Base-by-base conservation (phyloP, 106 monocot genomes). In the Hemerocallis citrina region DNA sequence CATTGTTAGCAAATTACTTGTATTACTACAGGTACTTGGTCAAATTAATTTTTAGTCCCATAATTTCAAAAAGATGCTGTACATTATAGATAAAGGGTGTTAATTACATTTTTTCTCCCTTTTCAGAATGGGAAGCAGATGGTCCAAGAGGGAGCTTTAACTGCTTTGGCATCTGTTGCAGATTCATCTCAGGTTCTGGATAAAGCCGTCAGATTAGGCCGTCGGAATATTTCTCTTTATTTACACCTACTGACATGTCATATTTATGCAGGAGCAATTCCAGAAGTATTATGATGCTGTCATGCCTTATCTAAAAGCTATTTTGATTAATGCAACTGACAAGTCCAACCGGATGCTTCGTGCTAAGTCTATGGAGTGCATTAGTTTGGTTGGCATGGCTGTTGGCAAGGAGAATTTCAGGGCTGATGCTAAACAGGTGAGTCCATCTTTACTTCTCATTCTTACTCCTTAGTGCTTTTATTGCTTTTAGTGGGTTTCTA, bases 331-430 rank as follows among this genome's bases (percentile, higher is more conserved):
- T 81, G 96, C 96, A 54, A 90, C 96, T 72, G 86, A 87, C 64
- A 96, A 87, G 62, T 77, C 96, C 25, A 90, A 90, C 55, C 72
- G 96, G 40, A 96, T 87, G 96, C 81, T 96, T 42, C 83, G 96
- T 81, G 96, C 96, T 9, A 96, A 96, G 67, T 78, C 90, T 23
- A 90, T 96, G 86, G 96, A 96, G 61, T 90, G 96, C 67, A 96
- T 96, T 44, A 96, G 96, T 77, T 73, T 96, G 56, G 86, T 96
- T 49, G 96, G 96, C 31, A 90, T 96, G 83, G 90, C 95, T 66
- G 95, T 96, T 50, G 95, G 95, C 16, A 96, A 96, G 67, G 90
- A 87, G 6, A 96, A 81, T 38, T 96, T 96, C 59, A 83, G 81
- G 71, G 85, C 89, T 72, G 95, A 96, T 70, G 89, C 95, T 31